Evolutionary conservation across 352 stramenopile genomes (phyloP).

Genomic region (Detonula confervacea): DNA sequence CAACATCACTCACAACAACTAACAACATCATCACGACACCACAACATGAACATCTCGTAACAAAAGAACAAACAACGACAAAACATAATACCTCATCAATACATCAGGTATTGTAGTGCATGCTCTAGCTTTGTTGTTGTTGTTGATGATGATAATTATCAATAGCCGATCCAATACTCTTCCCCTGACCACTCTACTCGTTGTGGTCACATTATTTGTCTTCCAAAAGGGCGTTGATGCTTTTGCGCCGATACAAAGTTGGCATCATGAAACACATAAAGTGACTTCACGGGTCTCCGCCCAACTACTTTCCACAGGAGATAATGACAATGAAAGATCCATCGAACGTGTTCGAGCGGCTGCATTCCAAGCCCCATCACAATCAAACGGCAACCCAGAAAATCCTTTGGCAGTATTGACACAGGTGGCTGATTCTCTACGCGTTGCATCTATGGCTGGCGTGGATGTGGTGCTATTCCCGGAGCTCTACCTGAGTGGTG

Average conservation of each 20-base stretch:
- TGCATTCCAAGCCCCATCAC: conserved; percentile 6
- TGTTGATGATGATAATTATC: no score
- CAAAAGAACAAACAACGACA: no score
- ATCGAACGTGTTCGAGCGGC: conserved; percentile 16
- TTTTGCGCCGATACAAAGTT: neutral
- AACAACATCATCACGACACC: no score
- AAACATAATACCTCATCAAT: no score
- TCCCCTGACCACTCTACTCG: neutral
- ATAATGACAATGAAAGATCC: no score
- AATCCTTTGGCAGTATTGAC: conserved; percentile 26
- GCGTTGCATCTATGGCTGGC: conserved; percentile 21
- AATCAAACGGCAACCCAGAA: conserved; percentile 1
- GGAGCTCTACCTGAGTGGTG: conserved; percentile 23
- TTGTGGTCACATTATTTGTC: neutral
- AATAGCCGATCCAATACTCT: no score
- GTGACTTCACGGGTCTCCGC: no score
- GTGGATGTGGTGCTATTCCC: conserved; percentile 28
- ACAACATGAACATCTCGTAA: no score
- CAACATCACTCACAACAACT: neutral
- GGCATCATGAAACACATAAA: no score
- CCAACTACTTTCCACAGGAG: no score
- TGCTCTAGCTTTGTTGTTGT: no score
- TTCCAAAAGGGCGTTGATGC: neutral
- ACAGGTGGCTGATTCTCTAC: conserved; percentile 16
- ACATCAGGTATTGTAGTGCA: no score